These are phyloP conservation scores for Myotisia sp. DNA, from an alignment of 2,329 filamentous ascomycete species.

Conservation along the genomic window DNA sequence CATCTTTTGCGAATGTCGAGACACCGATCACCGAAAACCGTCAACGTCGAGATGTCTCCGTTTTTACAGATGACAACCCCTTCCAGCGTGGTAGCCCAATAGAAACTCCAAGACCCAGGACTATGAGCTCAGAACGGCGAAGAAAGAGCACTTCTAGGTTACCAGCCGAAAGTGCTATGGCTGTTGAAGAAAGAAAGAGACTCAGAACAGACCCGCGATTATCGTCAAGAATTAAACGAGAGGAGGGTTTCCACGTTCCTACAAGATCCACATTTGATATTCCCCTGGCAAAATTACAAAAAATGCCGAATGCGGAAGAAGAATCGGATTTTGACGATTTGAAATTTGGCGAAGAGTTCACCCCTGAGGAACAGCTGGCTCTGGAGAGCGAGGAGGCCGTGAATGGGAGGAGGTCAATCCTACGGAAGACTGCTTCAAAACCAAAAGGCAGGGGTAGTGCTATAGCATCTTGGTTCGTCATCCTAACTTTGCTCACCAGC, in stretches of 20 bases:
- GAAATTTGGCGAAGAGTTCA: slow-evolving; percentile 80
- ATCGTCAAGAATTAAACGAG: slow-evolving; percentile 30
- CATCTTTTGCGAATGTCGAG: slow-evolving; percentile 15
- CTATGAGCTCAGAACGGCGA: slow-evolving; percentile 27
- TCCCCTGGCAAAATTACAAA: slow-evolving; percentile 32
- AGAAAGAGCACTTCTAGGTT: slow-evolving; percentile 38
- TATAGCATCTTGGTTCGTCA: slow-evolving; percentile 55
- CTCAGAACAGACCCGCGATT: slow-evolving; percentile 20
- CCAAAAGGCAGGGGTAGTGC: slow-evolving; percentile 35
- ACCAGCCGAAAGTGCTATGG: slow-evolving; percentile 19
- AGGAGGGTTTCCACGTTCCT: slow-evolving; percentile 40
- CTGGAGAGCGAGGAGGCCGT: slow-evolving; percentile 54
- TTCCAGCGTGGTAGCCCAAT: slow-evolving; percentile 74
- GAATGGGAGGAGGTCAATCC: slow-evolving; percentile 28
- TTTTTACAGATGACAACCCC: slow-evolving; percentile 80
- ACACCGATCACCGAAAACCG: slow-evolving; percentile 30
- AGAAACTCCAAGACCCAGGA: slow-evolving; percentile 31
- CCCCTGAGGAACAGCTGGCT: slow-evolving; percentile 74
- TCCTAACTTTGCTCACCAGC: slow-evolving; percentile 54
- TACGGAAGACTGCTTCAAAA: slow-evolving; percentile 15
- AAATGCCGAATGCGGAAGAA: slow-evolving; percentile 27
- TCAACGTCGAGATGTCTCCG: slow-evolving; percentile 40
- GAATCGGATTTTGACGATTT: slow-evolving; percentile 42
- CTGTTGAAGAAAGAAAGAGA: slow-evolving; percentile 16
- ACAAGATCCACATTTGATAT: slow-evolving; percentile 47